Evolutionary conservation across 2,329 filamentous ascomycete species (phyloP), one percentile per base, ranked within the genome.

Genomic region (Pseudocercospora musae): DNA sequence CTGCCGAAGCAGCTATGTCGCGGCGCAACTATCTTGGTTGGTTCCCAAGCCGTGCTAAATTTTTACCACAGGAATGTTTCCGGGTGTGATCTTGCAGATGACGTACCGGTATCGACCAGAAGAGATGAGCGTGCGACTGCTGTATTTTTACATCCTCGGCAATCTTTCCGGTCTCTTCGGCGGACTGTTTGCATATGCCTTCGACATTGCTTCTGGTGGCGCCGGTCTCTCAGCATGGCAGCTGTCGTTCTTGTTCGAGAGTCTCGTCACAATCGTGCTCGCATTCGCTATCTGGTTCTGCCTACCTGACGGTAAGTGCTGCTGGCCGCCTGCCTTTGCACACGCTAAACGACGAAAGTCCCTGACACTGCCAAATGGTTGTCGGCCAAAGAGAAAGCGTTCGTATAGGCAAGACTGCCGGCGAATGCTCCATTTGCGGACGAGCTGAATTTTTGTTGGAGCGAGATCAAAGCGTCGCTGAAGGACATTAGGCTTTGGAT

Each of bases 361-460:
- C 59, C 59, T 1, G 52, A 56, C 18, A 61, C 53, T 4, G 59
- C 59, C 0, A 74, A 72, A 50, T 83, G 80, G 80, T 71, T 82
- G 33, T 78, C 64, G 18, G 66, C 65, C 5, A 69, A 68, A 48
- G 81, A 83, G 53, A 81, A 81, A 64, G 77, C 75, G 4, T 83
- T 82, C 64, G 75, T 83, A 18, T 78, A 83, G 68, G 79, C 78
- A 13, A 75, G 80, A 15, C 70, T 81, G 0, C 78, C 79, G 1
- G 64, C 70, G 2, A 81, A 81, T 66, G 71, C 79, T 0, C 79
- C 79, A 8, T 73, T 77, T 29, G 76, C 76, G 0, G 65, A 69
- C 10, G 79, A 81, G 59, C 60, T 73, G 20, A 71, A 79, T 54
- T 80, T 81, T 60, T 73, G 76, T 15, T 69, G 75, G 33, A 68